Base-by-base conservation (phyloP, 805 yeast species). In the baker's yeast (Saccharomyces cerevisiae) region DNA sequence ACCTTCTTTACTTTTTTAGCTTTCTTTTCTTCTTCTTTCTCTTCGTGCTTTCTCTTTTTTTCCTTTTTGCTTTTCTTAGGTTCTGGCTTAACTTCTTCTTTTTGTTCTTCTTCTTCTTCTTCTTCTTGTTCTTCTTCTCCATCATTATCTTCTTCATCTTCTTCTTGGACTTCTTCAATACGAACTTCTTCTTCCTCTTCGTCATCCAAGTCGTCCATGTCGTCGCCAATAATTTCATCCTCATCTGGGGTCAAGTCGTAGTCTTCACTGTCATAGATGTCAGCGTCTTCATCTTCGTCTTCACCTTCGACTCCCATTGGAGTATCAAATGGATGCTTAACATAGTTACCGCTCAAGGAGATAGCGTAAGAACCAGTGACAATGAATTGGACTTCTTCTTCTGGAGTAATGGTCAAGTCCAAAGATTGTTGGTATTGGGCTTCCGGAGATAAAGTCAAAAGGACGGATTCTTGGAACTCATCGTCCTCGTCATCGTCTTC, bases 341-440 rank as follows among this genome's bases (percentile, higher is more conserved):
- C 84, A 75, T 85, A 88, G 84, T 91, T 89, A 76, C 98, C 98
- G 61, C 87, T 77, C 64, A 91, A 76, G 73, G 89, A 92, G 60
- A 91, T 79, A 62, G 94, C 85, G 77, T 88, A 89, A 30, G 96
- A 87, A 65, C 98, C 98, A 57, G 95, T 84, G 53, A 87, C 96
- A 67, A 87, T 92, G 68, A 91, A 90, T 76, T 77, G 82, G 57
- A 90, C 87, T 69, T 89, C 94, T 75, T 91, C 97, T 64, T 83
- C 90, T 64, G 96, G 94, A 53, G 83, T 77, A 65, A 91, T 83
- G 67, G 90, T 85, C 59, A 91, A 73, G 69, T 91, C 96, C 56
- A 91, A 73, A 52, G 91, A 78, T 77, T 89, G 96, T 78, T 91
- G 97, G 71, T 69, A 83, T 71, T 83, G 88, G 52, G 14, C 11